Conservation (phyloP, 345 rosid genomes). For the Carallia pectinifolia region DNA sequence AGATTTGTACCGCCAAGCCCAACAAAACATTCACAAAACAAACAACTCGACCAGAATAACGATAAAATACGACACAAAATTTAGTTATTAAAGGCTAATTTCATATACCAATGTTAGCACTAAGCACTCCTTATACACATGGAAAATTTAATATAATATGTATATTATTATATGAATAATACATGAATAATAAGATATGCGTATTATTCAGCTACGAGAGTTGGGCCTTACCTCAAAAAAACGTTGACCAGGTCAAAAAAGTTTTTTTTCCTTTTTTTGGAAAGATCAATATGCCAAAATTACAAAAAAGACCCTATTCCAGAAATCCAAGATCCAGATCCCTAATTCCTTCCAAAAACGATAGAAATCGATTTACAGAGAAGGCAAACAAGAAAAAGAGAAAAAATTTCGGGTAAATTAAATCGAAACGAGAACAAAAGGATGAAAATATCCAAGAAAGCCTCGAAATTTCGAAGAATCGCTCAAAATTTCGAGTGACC, state of each 20-base stretch:
- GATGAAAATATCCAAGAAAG: not conserved
- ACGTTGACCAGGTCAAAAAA: not conserved
- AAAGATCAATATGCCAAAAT: not conserved
- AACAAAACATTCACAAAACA: too few relatives aligned
- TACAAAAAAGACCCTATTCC: not conserved
- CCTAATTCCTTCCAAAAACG: not conserved
- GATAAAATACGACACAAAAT: too few relatives aligned
- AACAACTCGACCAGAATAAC: too few relatives aligned
- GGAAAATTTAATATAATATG: too few relatives aligned
- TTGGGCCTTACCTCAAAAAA: constrained; percentile 5
- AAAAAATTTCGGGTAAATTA: too few relatives aligned
- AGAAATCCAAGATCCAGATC: not conserved
- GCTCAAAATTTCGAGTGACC: not conserved
- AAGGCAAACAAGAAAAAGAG: not conserved
- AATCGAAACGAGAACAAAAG: not conserved
- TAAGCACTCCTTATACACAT: too few relatives aligned
- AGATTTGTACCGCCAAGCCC: too few relatives aligned
- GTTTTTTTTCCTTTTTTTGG: too few relatives aligned
- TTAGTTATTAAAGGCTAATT: too few relatives aligned
- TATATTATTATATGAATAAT: too few relatives aligned
- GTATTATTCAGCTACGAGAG: not conserved
- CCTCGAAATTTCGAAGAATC: not conserved
- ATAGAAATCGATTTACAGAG: not conserved
- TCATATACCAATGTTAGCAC: too few relatives aligned
- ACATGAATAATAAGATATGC: too few relatives aligned